Evolutionary conservation across 2,329 filamentous ascomycete species (phyloP).

Genomic region (Trichophyton rubrum): DNA sequence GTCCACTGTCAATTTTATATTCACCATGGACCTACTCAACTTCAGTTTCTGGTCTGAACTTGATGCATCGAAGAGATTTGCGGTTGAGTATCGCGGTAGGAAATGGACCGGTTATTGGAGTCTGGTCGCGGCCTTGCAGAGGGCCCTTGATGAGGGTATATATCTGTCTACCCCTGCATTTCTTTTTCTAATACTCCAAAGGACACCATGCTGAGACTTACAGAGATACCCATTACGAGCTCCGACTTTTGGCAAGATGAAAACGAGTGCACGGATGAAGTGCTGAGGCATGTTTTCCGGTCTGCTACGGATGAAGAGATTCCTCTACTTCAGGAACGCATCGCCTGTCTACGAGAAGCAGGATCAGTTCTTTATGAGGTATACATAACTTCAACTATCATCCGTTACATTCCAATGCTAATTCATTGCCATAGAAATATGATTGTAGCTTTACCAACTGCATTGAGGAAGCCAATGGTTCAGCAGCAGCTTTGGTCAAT

Average conservation of each 20-base stretch:
- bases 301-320: slow-evolving; percentile 79
- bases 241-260: slow-evolving; percentile 76
- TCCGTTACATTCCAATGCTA: slow-evolving; percentile 2
- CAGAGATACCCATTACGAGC: slow-evolving; percentile 76
- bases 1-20: slow-evolving; percentile 77
- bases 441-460: slow-evolving; percentile 60
- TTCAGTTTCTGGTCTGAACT: slow-evolving; percentile 85
- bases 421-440: slow-evolving; percentile 48
- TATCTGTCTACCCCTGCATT: background rate
- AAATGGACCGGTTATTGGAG: slow-evolving; percentile 94
- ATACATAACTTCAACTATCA: slow-evolving; percentile 15
- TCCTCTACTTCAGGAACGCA: slow-evolving; percentile 65
- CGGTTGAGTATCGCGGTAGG: slow-evolving; percentile 66
- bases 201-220: slow-evolving; percentile 12
- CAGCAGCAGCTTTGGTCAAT: slow-evolving; percentile 76
- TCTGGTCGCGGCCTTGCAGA: slow-evolving; percentile 71
- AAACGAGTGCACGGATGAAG: slow-evolving; percentile 60
- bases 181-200: background rate
- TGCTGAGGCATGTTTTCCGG: slow-evolving; percentile 66
- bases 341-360: slow-evolving; percentile 70
- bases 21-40: slow-evolving; percentile 92
- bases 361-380: slow-evolving; percentile 68
- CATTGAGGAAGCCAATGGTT: slow-evolving; percentile 60
- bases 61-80: slow-evolving; percentile 58
- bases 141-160: slow-evolving; percentile 74